Conservation (phyloP, 495 filamentous ascomycete species). For the Poronia punctata region DNA sequence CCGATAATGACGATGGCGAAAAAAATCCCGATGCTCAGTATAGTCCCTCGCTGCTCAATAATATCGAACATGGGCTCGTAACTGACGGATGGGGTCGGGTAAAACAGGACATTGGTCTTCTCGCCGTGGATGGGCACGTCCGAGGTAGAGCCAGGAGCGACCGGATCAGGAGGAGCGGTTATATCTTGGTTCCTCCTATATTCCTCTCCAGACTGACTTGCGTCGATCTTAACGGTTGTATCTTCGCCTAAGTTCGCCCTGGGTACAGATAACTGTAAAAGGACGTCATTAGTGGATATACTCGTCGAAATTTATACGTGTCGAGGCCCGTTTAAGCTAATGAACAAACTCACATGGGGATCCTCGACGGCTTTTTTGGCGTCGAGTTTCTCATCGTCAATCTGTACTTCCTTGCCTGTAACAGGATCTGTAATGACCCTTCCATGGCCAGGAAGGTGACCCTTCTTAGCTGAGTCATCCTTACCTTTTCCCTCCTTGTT, state of each 20-base stretch:
- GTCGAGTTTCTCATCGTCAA: slow-evolving; percentile 68
- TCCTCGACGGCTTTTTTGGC: slow-evolving; percentile 67
- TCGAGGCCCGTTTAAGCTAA: background rate
- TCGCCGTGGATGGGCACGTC: slow-evolving; percentile 95
- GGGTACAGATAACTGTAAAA: slow-evolving; percentile 63
- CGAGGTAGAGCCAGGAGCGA: slow-evolving; percentile 69
- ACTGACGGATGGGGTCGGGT: slow-evolving; percentile 81
- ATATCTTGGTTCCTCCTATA: slow-evolving; percentile 83
- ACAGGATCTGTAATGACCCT: slow-evolving; percentile 80
- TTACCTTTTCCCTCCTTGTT: too few species aligned
- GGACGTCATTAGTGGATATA: slow-evolving; percentile 1
- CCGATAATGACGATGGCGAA: slow-evolving; percentile 70
- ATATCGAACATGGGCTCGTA: slow-evolving; percentile 77
- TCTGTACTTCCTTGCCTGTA: slow-evolving; percentile 77
- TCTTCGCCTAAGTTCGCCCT: slow-evolving; percentile 80
- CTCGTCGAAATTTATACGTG: background rate
- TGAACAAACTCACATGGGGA: slow-evolving; percentile 48
- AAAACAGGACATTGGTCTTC: slow-evolving; percentile 92
- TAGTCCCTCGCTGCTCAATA: slow-evolving; percentile 63
- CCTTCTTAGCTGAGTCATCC: slow-evolving; percentile 33
- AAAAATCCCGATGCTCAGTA: slow-evolving; percentile 61
- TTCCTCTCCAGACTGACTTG: slow-evolving; percentile 52
- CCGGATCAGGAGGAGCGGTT: slow-evolving; percentile 83
- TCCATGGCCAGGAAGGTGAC: slow-evolving; percentile 38
- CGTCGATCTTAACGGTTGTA: slow-evolving; percentile 57